A percentile compares a stretch with the other conserved stretches of the same genome.
These are phyloP conservation scores for Sextonia rubra DNA, from an alignment of 164 flowering plant genomes.

Conservation along the genomic window DNA sequence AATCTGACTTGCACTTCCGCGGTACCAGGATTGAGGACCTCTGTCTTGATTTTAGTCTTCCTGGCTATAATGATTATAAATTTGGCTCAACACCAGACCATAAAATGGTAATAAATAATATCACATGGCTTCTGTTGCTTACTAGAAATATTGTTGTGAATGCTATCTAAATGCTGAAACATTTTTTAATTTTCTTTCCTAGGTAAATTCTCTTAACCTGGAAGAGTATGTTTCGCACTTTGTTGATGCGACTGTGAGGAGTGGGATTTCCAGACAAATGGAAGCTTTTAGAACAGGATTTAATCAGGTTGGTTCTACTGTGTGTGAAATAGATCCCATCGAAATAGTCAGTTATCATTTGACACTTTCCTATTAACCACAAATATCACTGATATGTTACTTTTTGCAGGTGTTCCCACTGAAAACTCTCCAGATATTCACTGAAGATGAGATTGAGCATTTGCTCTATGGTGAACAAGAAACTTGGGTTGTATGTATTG, in stretches of 20 bases:
- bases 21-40: conserved; percentile 76
- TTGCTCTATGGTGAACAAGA: conserved; percentile 80
- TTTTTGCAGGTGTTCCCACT: conserved; percentile 70
- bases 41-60: conserved; percentile 82
- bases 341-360: not conserved
- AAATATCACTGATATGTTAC: not conserved
- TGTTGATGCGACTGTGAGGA: conserved; percentile 69
- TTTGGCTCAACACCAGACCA: conserved; percentile 37
- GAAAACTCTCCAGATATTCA: conserved; percentile 58
- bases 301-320: conserved; percentile 57
- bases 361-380: not conserved
- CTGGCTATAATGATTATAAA: conserved; percentile 79
- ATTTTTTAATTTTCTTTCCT: conserved; percentile 3
- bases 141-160: not conserved
- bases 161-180: not conserved
- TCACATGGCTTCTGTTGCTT: not conserved
- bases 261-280: conserved; percentile 78
- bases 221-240: conserved; percentile 62
- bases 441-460: conserved; percentile 81
- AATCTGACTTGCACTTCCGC: conserved; percentile 32
- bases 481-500: conserved; percentile 62
- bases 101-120: conserved; percentile 38
- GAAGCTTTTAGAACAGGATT: conserved; percentile 91
- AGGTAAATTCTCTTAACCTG: conserved; percentile 71
- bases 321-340: not conserved